These are phyloP conservation scores for Aureobasidium melanogenum DNA, from an alignment of 2,329 filamentous ascomycete species.

Conservation along the genomic window DNA sequence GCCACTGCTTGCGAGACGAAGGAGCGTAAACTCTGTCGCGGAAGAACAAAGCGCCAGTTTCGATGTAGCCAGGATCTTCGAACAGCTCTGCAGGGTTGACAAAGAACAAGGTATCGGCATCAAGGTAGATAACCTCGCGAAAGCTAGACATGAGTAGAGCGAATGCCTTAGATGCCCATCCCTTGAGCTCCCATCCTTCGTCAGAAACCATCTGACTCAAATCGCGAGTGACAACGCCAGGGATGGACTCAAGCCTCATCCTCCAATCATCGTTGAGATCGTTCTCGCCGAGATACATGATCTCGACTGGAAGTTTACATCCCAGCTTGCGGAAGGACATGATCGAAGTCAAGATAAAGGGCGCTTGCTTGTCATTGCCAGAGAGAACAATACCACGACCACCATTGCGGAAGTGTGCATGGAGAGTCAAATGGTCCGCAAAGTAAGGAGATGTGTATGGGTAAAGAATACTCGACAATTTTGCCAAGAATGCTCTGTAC, in stretches of 20 bases:
- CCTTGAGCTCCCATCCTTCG: slow-evolving; percentile 36
- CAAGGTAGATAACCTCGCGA: slow-evolving; percentile 40
- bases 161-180: slow-evolving; percentile 41
- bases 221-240: slow-evolving; percentile 37
- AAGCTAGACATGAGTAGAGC: slow-evolving; percentile 40
- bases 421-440: slow-evolving; percentile 36
- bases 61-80: slow-evolving; percentile 32
- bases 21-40: slow-evolving; percentile 37
- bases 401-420: slow-evolving; percentile 33
- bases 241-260: slow-evolving; percentile 33
- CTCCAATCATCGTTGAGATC: slow-evolving; percentile 38
- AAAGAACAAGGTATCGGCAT: slow-evolving; percentile 38
- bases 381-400: slow-evolving; percentile 38
- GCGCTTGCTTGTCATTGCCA: slow-evolving; percentile 36
- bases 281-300: slow-evolving; percentile 36
- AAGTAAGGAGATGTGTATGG: slow-evolving; percentile 36
- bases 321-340: slow-evolving; percentile 29
- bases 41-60: slow-evolving; percentile 39
- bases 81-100: slow-evolving; percentile 35
- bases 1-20: slow-evolving; percentile 29
- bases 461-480: slow-evolving; percentile 32
- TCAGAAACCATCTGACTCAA: slow-evolving; percentile 38
- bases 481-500: slow-evolving; percentile 33
- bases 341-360: slow-evolving; percentile 36
- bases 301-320: slow-evolving; percentile 31